Evolutionary conservation across 176 grass and related monocot genomes (phyloP), one percentile per base, ranked within the genome.

Genomic region (Coix lacrymajobi): DNA sequence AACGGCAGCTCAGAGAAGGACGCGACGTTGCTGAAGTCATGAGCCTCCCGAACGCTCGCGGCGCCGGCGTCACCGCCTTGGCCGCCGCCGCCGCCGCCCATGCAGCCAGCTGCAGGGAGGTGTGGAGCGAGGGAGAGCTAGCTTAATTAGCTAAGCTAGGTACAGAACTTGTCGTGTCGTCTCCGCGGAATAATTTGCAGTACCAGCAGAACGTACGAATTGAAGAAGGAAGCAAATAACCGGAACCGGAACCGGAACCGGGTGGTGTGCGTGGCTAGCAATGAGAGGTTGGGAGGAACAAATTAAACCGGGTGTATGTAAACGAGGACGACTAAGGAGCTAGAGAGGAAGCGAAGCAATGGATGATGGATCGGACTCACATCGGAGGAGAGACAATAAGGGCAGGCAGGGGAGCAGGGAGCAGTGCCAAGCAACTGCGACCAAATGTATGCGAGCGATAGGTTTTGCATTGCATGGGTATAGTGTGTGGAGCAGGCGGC

Each of bases 1-100:
- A 98, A 98, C 0, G 96, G 93, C 20, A 99, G 73, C 83, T 99
- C 89, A 3, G 96, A 91, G 86, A 99, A 99, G 76, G 96, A 92
- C 25, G 90, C 90, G 9, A 96, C 87, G 33, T 85, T 85, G 67
- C 83, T 83, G 73, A 95, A 98, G 52, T 74, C 92, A 68, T 29
- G 89, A 20, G 87, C 38, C 69, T 98, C 96, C 76, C 73, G 78
- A n/a, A 89, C 38, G 75, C 81, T 90, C 81, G 86, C 90, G 28
- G 73, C 72, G 14, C 48, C 58, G 7, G 33, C 73, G 5, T 48
- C 56, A 1, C 30, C n/a, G 14, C 82, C 80, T 73, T 68, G n/a
- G n/a, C n/a, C 72, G 22, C 65, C 67, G 24, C 45, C 66, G 38
- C 75, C 67, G 39, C 75, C 51, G 22, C 90, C 87, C 81, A 81